Evolutionary conservation across 2,329 filamentous ascomycete species (phyloP).

Genomic region (Pseudocercospora macadamiae): DNA sequence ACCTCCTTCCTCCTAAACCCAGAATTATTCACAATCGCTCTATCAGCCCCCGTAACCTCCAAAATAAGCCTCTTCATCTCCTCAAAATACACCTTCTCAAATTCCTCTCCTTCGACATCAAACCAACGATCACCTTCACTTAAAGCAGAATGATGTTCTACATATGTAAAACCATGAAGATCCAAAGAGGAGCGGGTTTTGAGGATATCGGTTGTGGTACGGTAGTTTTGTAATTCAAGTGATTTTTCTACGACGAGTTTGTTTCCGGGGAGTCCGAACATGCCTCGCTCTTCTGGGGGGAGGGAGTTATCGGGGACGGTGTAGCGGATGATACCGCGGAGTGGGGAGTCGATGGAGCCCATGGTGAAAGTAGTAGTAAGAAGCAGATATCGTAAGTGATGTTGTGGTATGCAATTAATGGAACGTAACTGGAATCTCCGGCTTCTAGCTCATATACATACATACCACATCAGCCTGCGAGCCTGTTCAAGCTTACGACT

Average conservation of each 20-base stretch:
- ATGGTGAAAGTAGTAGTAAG: not conserved
- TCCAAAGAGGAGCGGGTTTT: not conserved
- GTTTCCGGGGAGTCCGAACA: conserved; percentile 1
- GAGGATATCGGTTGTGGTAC: not conserved
- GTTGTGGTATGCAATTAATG: too few relatives aligned
- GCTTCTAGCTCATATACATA: too few relatives aligned
- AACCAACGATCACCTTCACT: conserved; percentile 4
- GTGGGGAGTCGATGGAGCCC: not conserved
- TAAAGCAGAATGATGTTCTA: conserved; percentile 7
- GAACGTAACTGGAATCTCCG: too few relatives aligned
- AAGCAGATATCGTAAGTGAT: not conserved
- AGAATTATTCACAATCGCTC: conserved; percentile 4
- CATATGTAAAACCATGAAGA: conserved; percentile 11
- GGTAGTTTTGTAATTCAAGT: not conserved
- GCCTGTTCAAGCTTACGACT: too few relatives aligned
- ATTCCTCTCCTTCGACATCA: not conserved
- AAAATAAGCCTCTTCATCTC: not conserved
- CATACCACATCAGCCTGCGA: not conserved
- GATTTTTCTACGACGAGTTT: not conserved
- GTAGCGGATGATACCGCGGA: conserved; percentile 9
- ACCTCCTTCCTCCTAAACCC: conserved; percentile 7
- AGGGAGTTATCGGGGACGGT: not conserved
- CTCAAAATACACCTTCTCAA: conserved; percentile 8
- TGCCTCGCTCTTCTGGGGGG: not conserved
- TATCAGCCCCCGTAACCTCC: conserved; percentile 7